Base-by-base conservation (phyloP, 1,139 yeast genomes). In the Yarrowia galli region DNA sequence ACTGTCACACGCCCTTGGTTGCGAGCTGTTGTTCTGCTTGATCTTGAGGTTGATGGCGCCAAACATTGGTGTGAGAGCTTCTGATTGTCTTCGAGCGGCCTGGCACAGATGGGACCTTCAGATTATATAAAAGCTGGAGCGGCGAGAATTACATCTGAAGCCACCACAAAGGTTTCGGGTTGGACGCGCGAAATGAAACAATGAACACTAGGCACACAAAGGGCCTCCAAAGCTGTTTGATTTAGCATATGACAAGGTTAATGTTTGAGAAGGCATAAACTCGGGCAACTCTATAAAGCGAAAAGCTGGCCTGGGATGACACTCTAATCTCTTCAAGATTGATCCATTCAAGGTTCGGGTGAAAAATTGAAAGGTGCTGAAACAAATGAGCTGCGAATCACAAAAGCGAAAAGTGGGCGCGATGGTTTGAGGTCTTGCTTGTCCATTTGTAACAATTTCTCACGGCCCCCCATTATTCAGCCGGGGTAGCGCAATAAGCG, bases 41-140 rank as follows among this genome's bases (percentile, higher is more conserved):
- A 54, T 54, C 38, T 54, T 54, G 32, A 54, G 61, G 36, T 54
- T 54, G 61, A 54, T 54, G 46, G 61, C 61, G 61, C 61, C 61
- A 54, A 54, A 54, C 61, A 54, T 54, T 54, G 46, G 22, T 23
- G 22, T 23, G 22, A 4, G 18, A 40, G 61, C 61, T 54, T 54
- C n/a, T 23, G 46, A 25, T 25, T n/a, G 61, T 54, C 16, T n/a
- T 40, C 13, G 9, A n/a, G 35, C 20, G 16, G 25, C 22, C 22
- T 10, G n/a, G 8, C 43, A 23, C 32, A 35, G 60, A 53, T 9
- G 61, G 61, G 48, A 13, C 46, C 61, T 54, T 9, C n/a, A 16
- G 61, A 54, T 23, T 54, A 54, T 54, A 54, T 54, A 54, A 54
- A 54, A 54, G 46, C 61, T 54, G 36, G 61, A 54, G 61, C 46